Evolutionary conservation across 805 yeast genomes (phyloP).

Genomic region (Kodamaea nitidulidarum): DNA sequence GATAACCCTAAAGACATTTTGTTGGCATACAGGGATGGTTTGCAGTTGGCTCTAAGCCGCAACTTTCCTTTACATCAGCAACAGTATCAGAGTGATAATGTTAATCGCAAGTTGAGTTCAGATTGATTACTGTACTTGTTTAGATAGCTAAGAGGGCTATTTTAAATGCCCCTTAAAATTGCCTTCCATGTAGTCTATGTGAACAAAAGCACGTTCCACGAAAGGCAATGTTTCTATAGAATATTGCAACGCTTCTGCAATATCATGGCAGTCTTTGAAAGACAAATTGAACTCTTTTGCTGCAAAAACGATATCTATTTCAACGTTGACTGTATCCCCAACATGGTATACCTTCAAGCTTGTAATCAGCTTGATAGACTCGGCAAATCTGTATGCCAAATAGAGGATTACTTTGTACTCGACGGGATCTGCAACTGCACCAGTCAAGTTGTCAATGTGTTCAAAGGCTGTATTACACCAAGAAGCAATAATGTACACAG

Average conservation of each 20-base stretch:
- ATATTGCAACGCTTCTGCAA: slow-evolving; percentile 78
- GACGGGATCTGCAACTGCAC: slow-evolving; percentile 59
- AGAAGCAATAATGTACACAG: slow-evolving; percentile 56
- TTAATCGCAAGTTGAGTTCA: too few relatives aligned
- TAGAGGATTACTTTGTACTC: slow-evolving; percentile 68
- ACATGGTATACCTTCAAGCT: slow-evolving; percentile 71
- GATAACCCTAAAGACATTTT: slow-evolving; percentile 27
- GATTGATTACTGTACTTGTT: too few relatives aligned
- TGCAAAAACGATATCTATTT: slow-evolving; percentile 62
- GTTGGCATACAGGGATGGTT: slow-evolving; percentile 26
- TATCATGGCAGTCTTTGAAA: slow-evolving; percentile 69
- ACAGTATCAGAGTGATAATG: not conserved
- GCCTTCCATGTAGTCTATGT: slow-evolving; percentile 58
- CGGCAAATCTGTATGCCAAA: slow-evolving; percentile 65
- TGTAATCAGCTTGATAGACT: slow-evolving; percentile 58
- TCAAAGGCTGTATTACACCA: slow-evolving; percentile 67
- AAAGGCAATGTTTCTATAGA: slow-evolving; percentile 73
- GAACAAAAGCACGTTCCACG: slow-evolving; percentile 81
- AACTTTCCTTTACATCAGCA: not conserved
- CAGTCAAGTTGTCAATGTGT: slow-evolving; percentile 71
- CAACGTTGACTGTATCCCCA: slow-evolving; percentile 73
- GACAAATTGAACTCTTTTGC: slow-evolving; percentile 41
- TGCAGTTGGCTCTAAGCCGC: slow-evolving; percentile 2
- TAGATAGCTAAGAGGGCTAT: too few relatives aligned
- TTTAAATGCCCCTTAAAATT: slow-evolving; percentile 40